Conservation (phyloP, 371 early-diverging fungal genomes). For the Blakeslea trispora region DNA sequence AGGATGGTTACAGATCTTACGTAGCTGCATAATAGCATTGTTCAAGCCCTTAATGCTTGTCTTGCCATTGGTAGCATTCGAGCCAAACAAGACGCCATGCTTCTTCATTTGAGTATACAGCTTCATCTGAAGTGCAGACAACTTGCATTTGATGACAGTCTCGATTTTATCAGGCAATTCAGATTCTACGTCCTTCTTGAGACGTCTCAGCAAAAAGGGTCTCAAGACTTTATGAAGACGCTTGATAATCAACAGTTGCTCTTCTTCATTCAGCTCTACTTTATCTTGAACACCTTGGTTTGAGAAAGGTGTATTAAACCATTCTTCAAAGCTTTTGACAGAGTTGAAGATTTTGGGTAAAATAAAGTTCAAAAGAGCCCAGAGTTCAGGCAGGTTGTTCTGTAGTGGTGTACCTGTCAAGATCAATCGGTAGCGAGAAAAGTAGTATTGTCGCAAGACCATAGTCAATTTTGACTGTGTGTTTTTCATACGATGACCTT, state of each 20-base stretch:
- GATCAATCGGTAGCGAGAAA: slow-evolving; percentile 91
- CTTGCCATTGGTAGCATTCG: slow-evolving; percentile 57
- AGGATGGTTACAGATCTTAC: slow-evolving; percentile 99
- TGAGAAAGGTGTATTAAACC: slow-evolving; percentile 97
- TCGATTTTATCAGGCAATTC: slow-evolving; percentile 99
- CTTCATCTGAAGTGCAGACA: slow-evolving; percentile 84
- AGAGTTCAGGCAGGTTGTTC: slow-evolving; percentile 99
- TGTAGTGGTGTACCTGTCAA: slow-evolving; percentile 99
- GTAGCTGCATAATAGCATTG: slow-evolving; percentile 98
- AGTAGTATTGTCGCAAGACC: slow-evolving; percentile 83
- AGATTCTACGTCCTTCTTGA: slow-evolving; percentile 99
- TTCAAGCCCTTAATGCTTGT: slow-evolving; percentile 81
- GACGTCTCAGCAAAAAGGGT: slow-evolving; percentile 95
- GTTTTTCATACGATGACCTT: slow-evolving; percentile 99
- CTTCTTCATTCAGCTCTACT: slow-evolving; percentile 96
- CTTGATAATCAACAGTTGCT: slow-evolving; percentile 93
- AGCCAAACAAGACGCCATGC: slow-evolving; percentile 61
- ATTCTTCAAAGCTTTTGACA: slow-evolving; percentile 95
- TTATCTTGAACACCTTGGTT: slow-evolving; percentile 83
- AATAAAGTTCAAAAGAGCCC: slow-evolving; percentile 98
- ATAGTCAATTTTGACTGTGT: slow-evolving; percentile 83
- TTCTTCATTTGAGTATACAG: slow-evolving; percentile 79
- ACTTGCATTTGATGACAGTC: slow-evolving; percentile 91
- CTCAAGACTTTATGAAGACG: slow-evolving; percentile 95
- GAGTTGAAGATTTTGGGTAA: slow-evolving; percentile 95